Evolutionary conservation across 2,329 filamentous ascomycete species (phyloP).

Genomic region (Alternaria sp.): DNA sequence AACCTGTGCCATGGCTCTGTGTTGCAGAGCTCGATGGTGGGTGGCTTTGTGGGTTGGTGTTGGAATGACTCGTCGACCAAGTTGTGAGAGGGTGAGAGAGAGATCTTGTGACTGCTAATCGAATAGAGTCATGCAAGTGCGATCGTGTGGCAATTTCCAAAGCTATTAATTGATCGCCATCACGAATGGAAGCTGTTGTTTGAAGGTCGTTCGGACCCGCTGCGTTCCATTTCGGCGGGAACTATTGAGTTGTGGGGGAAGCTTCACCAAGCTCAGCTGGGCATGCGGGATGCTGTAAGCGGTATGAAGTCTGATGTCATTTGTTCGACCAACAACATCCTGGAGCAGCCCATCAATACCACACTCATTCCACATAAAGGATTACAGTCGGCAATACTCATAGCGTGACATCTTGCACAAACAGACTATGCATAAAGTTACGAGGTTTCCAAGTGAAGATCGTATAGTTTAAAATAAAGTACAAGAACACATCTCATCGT

Average conservation of each 20-base stretch:
- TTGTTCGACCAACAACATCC: not conserved
- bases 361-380: not conserved
- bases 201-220: not conserved
- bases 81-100: not conserved
- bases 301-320: conserved; percentile 5
- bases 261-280: conserved; percentile 17
- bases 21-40: not conserved
- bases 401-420: not conserved
- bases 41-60: not conserved
- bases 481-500: not conserved
- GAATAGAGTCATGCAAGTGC: conserved; percentile 10
- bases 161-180: not conserved
- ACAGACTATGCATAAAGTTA: not conserved
- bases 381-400: not conserved
- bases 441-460: not conserved
- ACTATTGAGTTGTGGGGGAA: conserved; percentile 12
- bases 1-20: conserved; percentile 38
- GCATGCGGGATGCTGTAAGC: conserved; percentile 2
- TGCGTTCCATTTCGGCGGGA: conserved; percentile 3
- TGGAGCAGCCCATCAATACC: not conserved
- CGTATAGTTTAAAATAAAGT: not conserved
- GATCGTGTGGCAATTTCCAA: not conserved
- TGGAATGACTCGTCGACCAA: not conserved
- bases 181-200: not conserved
- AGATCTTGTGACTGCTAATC: conserved; percentile 2